phyloP scores from a whole-genome alignment of 106 monocot species.

The Posidonia australis region DNA sequence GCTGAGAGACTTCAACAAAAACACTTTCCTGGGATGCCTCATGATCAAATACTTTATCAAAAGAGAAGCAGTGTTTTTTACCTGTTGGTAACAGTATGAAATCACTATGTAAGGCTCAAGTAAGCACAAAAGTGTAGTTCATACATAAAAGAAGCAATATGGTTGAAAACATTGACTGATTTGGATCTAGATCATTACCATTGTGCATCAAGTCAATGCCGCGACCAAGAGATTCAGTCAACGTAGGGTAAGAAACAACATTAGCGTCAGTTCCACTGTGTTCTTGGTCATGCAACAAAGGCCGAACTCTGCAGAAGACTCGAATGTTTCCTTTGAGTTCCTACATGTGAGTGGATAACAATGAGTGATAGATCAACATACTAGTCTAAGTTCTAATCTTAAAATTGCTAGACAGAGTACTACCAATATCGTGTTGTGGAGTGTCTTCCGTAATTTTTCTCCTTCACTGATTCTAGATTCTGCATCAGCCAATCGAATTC shows the following conservation, averaged over 20 bases:
- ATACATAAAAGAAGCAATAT: not conserved
- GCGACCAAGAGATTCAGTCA: constrained; percentile 50
- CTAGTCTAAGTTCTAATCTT: not conserved
- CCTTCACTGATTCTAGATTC: constrained; percentile 55
- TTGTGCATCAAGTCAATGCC: constrained; percentile 61
- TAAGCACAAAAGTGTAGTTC: not conserved
- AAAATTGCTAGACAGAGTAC: not conserved
- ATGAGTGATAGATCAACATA: not conserved
- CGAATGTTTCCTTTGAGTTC: constrained; percentile 93
- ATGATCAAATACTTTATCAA: constrained; percentile 82
- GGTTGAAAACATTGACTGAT: not conserved
- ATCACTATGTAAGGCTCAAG: not conserved
- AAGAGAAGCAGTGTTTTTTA: constrained; percentile 66
- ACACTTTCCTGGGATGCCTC: constrained; percentile 70
- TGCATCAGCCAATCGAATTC: constrained; percentile 40
- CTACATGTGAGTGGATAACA: constrained; percentile 18
- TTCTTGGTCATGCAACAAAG: constrained; percentile 37
- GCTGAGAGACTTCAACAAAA: constrained; percentile 88
- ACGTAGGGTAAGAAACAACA: constrained; percentile 66
- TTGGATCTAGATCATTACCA: constrained; percentile 19
- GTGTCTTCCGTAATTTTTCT: constrained; percentile 67
- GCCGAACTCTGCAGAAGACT: constrained; percentile 88
- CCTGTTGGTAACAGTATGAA: constrained; percentile 26
- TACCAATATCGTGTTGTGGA: constrained; percentile 94
- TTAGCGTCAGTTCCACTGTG: constrained; percentile 21